Evolutionary conservation across 169 alveolate genomes (phyloP).

Genomic region (Plasmodium vivax): DNA sequence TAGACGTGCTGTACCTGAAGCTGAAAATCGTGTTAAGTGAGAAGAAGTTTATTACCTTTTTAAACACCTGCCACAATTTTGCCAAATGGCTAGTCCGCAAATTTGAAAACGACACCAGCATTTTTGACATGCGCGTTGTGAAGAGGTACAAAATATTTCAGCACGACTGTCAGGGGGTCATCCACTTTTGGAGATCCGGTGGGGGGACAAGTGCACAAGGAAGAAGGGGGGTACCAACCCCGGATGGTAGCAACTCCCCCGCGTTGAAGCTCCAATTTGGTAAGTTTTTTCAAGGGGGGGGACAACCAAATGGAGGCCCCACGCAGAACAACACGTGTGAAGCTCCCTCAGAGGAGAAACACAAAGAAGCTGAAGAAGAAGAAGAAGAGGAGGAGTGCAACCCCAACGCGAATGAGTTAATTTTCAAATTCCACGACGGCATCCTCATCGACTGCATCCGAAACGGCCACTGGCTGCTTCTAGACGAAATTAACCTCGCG

Average conservation of each 20-base stretch:
- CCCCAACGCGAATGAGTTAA: slow-evolving; percentile 54
- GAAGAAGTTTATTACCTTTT: slow-evolving; percentile 59
- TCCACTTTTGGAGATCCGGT: slow-evolving; percentile 36
- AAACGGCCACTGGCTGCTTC: slow-evolving; percentile 98
- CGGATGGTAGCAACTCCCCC: neutral
- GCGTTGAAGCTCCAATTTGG: slow-evolving; percentile 16
- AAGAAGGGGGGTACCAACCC: neutral
- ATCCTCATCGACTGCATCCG: slow-evolving; percentile 95
- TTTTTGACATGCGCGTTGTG: slow-evolving; percentile 50
- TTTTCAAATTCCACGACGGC: slow-evolving; percentile 97
- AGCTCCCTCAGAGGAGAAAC: neutral
- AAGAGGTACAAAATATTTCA: slow-evolving; percentile 4
- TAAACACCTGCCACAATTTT: slow-evolving; percentile 59
- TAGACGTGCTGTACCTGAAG: slow-evolving; percentile 28
- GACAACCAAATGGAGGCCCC: neutral
- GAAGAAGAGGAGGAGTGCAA: neutral
- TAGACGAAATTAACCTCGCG: slow-evolving; percentile 99
- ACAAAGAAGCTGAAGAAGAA: no score
- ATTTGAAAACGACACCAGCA: slow-evolving; percentile 19
- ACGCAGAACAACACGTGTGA: neutral
- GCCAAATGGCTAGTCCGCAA: neutral
- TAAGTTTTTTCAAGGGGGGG: slow-evolving; percentile 5
- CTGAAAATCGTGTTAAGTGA: slow-evolving; percentile 44
- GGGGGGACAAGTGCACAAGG: slow-evolving; percentile 25
- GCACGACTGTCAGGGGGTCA: slow-evolving; percentile 11